These are phyloP conservation scores for Phylloporus rhodoxanthus DNA, from an alignment of 768 basidiomycete species.

Conservation along the genomic window DNA sequence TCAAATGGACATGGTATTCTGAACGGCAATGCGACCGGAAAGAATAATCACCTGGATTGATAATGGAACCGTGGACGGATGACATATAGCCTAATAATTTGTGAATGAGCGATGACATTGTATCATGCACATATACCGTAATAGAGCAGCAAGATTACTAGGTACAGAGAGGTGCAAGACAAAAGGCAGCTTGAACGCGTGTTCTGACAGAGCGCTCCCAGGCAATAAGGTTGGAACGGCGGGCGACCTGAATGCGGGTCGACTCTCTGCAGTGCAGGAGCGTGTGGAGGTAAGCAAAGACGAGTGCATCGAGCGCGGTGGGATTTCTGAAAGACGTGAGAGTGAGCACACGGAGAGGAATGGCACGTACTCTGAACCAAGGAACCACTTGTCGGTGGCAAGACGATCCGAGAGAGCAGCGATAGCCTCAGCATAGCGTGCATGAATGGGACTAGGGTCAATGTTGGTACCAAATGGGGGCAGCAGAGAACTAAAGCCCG, in stretches of 20 bases:
- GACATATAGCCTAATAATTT: not conserved
- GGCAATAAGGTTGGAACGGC: slow-evolving; percentile 68
- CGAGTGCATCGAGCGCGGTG: slow-evolving; percentile 75
- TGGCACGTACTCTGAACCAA: slow-evolving; percentile 59
- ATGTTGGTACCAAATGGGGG: slow-evolving; percentile 58
- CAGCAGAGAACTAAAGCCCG: slow-evolving; percentile 59
- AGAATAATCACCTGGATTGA: slow-evolving; percentile 13
- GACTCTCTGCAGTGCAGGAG: slow-evolving; percentile 42
- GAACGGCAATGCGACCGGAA: slow-evolving; percentile 16
- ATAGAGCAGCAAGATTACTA: slow-evolving; percentile 15
- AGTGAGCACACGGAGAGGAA: not conserved
- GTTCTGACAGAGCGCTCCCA: slow-evolving; percentile 72
- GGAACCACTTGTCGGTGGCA: slow-evolving; percentile 75
- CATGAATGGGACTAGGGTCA: slow-evolving; percentile 43
- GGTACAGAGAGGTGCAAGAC: not conserved
- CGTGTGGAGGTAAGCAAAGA: slow-evolving; percentile 75
- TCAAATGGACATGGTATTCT: slow-evolving; percentile 8
- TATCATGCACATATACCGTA: slow-evolving; percentile 12
- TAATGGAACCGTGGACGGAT: not conserved
- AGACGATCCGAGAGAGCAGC: slow-evolving; percentile 68
- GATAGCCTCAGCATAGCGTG: slow-evolving; percentile 67
- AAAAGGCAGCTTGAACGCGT: slow-evolving; percentile 51
- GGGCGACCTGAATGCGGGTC: slow-evolving; percentile 59
- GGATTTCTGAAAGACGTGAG: slow-evolving; percentile 47
- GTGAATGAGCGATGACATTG: not conserved